These are phyloP conservation scores for Suhomyces coccinellae DNA, from an alignment of 1,139 yeast genomes.

Conservation along the genomic window DNA sequence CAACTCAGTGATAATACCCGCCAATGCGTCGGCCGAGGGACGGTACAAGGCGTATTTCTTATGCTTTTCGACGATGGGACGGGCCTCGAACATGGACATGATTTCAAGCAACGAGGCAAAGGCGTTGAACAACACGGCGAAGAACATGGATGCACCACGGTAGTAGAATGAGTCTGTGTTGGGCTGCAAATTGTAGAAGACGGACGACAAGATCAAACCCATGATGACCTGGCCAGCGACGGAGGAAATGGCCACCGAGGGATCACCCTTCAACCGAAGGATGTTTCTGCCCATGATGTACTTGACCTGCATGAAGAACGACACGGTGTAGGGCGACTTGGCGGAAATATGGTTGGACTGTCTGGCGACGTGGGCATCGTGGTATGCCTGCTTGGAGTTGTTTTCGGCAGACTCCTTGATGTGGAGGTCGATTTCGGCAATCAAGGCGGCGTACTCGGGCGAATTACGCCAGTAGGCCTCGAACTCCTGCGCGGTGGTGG, in stretches of 20 bases:
- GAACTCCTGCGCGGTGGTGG: slow-evolving; percentile 69
- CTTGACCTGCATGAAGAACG: slow-evolving; percentile 63
- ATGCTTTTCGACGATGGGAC: slow-evolving; percentile 80
- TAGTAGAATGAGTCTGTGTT: slow-evolving; percentile 54
- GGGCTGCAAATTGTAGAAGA: slow-evolving; percentile 61
- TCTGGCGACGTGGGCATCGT: slow-evolving; percentile 55
- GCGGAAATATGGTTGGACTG: slow-evolving; percentile 57
- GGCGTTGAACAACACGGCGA: slow-evolving; percentile 75
- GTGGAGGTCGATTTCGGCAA: slow-evolving; percentile 35
- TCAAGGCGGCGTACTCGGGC: slow-evolving; percentile 42
- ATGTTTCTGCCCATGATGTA: slow-evolving; percentile 62
- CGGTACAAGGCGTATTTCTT: slow-evolving; percentile 72
- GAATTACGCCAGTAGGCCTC: slow-evolving; percentile 66
- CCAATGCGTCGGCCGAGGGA: slow-evolving; percentile 76
- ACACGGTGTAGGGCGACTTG: slow-evolving; percentile 64
- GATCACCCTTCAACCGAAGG: slow-evolving; percentile 65
- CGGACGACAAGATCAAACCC: slow-evolving; percentile 72
- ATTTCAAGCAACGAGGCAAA: slow-evolving; percentile 75
- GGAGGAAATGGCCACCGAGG: slow-evolving; percentile 60
- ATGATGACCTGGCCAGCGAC: slow-evolving; percentile 66
- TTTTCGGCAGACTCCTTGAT: slow-evolving; percentile 20
- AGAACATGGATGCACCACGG: slow-evolving; percentile 73
- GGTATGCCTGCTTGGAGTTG: slow-evolving; percentile 30
- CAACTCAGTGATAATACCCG: slow-evolving; percentile 65
- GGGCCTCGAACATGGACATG: slow-evolving; percentile 65